phyloP scores from a whole-genome alignment of 192 early-diverging fungal species.

The Backusella tarrabulga region DNA sequence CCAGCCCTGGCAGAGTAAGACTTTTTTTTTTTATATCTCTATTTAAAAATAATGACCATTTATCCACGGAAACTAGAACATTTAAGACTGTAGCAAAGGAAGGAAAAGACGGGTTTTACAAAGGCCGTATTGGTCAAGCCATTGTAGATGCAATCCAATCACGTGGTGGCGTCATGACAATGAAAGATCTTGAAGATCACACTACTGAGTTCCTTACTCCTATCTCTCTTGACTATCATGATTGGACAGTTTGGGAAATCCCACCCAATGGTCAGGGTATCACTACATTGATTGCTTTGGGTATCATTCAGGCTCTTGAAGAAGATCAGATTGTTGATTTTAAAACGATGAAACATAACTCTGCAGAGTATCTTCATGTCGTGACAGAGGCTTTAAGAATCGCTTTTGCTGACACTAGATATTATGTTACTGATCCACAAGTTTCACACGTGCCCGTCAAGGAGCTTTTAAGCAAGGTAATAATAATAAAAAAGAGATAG shows the following conservation, averaged over 20 bases:
- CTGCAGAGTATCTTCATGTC: conserved; percentile 62
- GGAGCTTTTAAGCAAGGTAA: conserved; percentile 51
- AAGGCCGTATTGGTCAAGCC: conserved; percentile 61
- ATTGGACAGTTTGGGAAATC: conserved; percentile 62
- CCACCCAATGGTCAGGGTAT: conserved; percentile 79
- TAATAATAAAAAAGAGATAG: background rate
- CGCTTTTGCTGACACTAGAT: conserved; percentile 77
- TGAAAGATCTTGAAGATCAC: conserved; percentile 64
- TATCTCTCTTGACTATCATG: conserved; percentile 62
- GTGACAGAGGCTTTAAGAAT: conserved; percentile 67
- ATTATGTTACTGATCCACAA: conserved; percentile 69
- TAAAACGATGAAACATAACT: conserved; percentile 47
- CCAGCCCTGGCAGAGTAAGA: conserved; percentile 53
- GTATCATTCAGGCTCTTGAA: conserved; percentile 60
- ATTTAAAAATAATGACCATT: background rate
- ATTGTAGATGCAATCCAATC: conserved; percentile 56
- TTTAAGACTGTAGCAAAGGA: conserved; percentile 55
- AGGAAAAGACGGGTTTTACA: conserved; percentile 69
- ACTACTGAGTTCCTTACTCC: conserved; percentile 50
- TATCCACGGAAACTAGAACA: conserved; percentile 32
- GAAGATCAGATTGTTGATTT: conserved; percentile 37
- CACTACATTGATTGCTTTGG: conserved; percentile 67
- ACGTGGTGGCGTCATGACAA: conserved; percentile 61
- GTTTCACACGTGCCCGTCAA: conserved; percentile 45
- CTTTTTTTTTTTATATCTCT: background rate